These are phyloP conservation scores for Skeletonema tropicum DNA, from an alignment of 108 stramenopile species.

Conservation along the genomic window DNA sequence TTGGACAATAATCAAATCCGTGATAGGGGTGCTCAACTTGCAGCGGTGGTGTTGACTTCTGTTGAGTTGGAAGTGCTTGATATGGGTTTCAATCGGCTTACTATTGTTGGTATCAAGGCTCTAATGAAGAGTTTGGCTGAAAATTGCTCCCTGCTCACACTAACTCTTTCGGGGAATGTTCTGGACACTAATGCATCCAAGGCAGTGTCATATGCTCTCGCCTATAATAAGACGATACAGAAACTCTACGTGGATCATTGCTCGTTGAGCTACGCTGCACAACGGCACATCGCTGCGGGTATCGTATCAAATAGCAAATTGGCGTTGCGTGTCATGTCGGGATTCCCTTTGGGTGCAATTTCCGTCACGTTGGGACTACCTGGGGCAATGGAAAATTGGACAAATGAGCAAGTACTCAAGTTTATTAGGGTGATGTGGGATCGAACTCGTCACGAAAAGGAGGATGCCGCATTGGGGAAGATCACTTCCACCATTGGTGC, in stretches of 20 bases:
- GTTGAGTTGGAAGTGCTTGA: slow-evolving; percentile 73
- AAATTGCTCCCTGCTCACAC: slow-evolving; percentile 54
- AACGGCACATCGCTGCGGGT: slow-evolving; percentile 85
- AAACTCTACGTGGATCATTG: slow-evolving; percentile 75
- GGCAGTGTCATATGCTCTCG: slow-evolving; percentile 81
- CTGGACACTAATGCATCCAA: slow-evolving; percentile 85
- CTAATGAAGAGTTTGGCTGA: slow-evolving; percentile 86
- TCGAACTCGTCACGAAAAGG: slow-evolving; percentile 49
- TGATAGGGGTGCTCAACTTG: slow-evolving; percentile 86
- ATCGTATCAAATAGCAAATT: slow-evolving; percentile 77
- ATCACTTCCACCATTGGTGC: slow-evolving; percentile 4
- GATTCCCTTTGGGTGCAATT: slow-evolving; percentile 79
- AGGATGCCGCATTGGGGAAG: slow-evolving; percentile 13
- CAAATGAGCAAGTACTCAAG: slow-evolving; percentile 79
- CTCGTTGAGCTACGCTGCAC: slow-evolving; percentile 77
- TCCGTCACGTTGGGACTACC: slow-evolving; percentile 79
- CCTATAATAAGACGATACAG: slow-evolving; percentile 75
- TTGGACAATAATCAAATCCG: slow-evolving; percentile 83
- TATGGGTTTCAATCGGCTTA: slow-evolving; percentile 77
- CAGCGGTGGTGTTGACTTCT: slow-evolving; percentile 77
- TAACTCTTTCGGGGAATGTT: slow-evolving; percentile 70
- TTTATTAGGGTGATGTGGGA: slow-evolving; percentile 86
- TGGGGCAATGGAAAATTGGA: slow-evolving; percentile 73
- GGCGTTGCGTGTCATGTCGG: slow-evolving; percentile 65
- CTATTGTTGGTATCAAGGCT: slow-evolving; percentile 82